Percentiles rank a stretch among this genome's conserved stretches.
These are phyloP conservation scores for Carex scoparia DNA, from an alignment of 176 grass and related monocot species.

Conservation along the genomic window DNA sequence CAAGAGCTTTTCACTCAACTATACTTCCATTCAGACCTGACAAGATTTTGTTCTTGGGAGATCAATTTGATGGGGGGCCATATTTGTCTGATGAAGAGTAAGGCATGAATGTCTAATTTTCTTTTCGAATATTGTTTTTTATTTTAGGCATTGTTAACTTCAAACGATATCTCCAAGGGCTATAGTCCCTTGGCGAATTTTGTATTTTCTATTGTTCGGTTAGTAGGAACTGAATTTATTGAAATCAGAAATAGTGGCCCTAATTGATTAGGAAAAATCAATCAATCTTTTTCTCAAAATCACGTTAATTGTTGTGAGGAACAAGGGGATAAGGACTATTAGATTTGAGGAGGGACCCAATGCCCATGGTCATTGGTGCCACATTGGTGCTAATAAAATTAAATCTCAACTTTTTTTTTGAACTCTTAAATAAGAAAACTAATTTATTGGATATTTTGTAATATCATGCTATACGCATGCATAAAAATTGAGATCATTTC, in stretches of 20 bases:
- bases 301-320: background rate
- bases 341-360: background rate
- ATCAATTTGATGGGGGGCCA: constrained; percentile 79
- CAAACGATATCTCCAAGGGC: background rate
- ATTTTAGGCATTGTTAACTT: background rate
- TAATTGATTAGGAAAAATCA: background rate
- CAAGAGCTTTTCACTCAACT: constrained; percentile 74
- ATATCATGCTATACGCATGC: too few relatives aligned
- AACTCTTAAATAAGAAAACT: too few relatives aligned
- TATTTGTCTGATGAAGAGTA: constrained; percentile 89
- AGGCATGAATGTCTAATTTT: constrained; percentile 62
- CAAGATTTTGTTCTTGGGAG: constrained; percentile 74
- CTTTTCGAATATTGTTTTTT: constrained; percentile 25
- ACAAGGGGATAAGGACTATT: background rate
- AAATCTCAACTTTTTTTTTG: too few relatives aligned
- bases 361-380: background rate
- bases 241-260: background rate
- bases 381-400: too few relatives aligned
- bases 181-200: background rate
- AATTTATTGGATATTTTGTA: too few relatives aligned
- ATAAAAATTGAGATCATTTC: background rate
- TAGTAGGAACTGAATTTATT: background rate
- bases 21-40: constrained; percentile 77
- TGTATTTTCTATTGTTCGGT: background rate
- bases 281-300: background rate